phyloP scores from a whole-genome alignment of 2,329 filamentous ascomycete genomes.

The Berkeleyomyces basicola region DNA sequence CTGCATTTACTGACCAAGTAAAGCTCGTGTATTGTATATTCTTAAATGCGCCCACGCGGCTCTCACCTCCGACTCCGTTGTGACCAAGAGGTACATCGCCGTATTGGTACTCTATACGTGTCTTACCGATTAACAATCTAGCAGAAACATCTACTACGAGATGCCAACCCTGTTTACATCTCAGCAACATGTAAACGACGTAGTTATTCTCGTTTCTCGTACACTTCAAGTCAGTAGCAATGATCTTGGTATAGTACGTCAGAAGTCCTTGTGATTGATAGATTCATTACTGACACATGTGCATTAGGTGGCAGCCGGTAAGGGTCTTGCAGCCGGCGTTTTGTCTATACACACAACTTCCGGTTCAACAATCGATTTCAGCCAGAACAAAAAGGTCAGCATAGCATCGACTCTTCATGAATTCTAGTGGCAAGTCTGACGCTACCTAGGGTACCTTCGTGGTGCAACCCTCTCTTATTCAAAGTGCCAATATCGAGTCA shows the following conservation, averaged over 20 bases:
- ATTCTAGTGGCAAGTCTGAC: neutral
- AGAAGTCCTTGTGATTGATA: neutral
- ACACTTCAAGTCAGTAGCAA: constrained; percentile 49
- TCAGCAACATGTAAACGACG: constrained; percentile 51
- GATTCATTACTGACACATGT: constrained; percentile 12
- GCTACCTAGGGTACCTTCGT: constrained; percentile 41
- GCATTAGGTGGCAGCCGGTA: constrained; percentile 50
- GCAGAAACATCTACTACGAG: constrained; percentile 66
- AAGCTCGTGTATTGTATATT: constrained; percentile 41
- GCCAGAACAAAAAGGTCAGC: constrained; percentile 18
- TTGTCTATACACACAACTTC: constrained; percentile 31
- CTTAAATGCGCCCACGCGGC: constrained; percentile 44
- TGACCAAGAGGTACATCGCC: constrained; percentile 41
- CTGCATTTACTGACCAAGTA: neutral
- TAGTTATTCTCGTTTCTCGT: constrained; percentile 58
- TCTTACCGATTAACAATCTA: neutral
- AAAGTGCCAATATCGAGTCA: constrained; percentile 30
- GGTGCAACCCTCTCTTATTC: constrained; percentile 34
- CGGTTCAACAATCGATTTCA: constrained; percentile 23
- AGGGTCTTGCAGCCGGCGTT: constrained; percentile 50
- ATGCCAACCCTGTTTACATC: constrained; percentile 53
- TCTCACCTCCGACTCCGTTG: constrained; percentile 33
- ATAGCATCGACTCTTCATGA: constrained; percentile 15
- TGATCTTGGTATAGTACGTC: constrained; percentile 50
- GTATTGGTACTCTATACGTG: neutral